Evolutionary conservation across 2,329 filamentous ascomycete species (phyloP), one percentile per base, ranked within the genome.

Genomic region (Alternaria sp.): DNA sequence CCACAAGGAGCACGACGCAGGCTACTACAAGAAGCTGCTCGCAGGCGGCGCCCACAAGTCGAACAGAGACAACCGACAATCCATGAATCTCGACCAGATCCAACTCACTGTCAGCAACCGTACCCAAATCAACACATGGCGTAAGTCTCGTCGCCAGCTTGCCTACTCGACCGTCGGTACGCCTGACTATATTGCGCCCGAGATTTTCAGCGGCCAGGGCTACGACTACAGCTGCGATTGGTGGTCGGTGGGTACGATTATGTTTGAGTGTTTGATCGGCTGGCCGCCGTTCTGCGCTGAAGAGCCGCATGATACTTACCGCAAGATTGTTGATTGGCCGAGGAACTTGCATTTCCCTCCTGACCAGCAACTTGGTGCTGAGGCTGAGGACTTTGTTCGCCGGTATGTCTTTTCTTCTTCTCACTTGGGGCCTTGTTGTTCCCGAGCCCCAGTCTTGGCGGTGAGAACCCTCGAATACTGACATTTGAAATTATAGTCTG

Each of bases 201-300:
- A 99, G 78, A 98, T 99, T 72, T 98, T 99, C 80, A 96, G 92
- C 47, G 94, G 94, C 18, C 92, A 96, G 74, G 95, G 95, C 49
- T 99, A 99, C 82, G 92, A 93, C 59, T 97, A 94, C 74, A 91
- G 96, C 77, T 99, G 95, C 78, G 95, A 99, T 84, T 99, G 95
- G 95, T 99, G 95, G 95, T 96, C 92, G 22, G 87, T 99, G 51
- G 95, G 95, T 54, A 97, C 95, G 44, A 99, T 99, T 81, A 98
- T 99, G 95, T 99, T 98, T 74, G 95, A 99, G 81, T 99, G 95
- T 80, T 85, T 99, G 69, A 93, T 99, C 63, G 95, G 95, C 72
- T 99, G 95, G 95, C 95, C 95, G 56, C 95, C 95, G 30, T 99
- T 99, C 87, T 99, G 95, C 79, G 94, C 95, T 20, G 95, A 99